Evolutionary conservation across 345 rosid genomes (phyloP), one percentile per base, ranked within the genome.

Genomic region (Eucalyptus curtisii): DNA sequence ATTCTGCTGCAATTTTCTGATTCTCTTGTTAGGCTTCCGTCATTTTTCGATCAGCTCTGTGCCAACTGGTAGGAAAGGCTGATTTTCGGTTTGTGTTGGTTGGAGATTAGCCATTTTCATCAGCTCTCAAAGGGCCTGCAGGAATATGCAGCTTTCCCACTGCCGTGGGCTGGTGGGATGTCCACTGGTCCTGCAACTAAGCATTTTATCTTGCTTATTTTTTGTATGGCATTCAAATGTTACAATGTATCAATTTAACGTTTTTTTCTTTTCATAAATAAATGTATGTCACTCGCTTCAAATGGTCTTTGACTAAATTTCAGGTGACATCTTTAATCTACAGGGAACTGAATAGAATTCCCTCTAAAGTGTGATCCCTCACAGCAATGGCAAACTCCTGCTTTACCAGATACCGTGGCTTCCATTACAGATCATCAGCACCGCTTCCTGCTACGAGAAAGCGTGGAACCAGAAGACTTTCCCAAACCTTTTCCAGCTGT

Each of bases 401-500:
- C 88, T 20, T 92, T 33, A 68, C 90, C 79, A 92, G 91, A 89
- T 87, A 91, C 87, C 86, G 91, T 50, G 40, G 90, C 49, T 47
- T 93, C 91, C 87, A 79, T 59, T 89, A 47, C 50, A 91, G 88
- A 87, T 85, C 91, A 49, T 71, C 68, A 15, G 40, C 59, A 45
- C 90, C 87, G 4, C 71, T 82, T 37, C 91, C 91, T 45, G 47
- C 79, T 7, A 89, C 87, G 19, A 92, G 88, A 86, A 89, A 87
- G 82, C 88, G 85, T 64, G 90, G 82, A 76, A 20, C 90, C 45
- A 87, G 55, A 84, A 90, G 91, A 88, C 80, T 33, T 90, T 79
- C 81, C 84, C 89, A 89, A 84, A 86, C 52, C 66, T 91, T 93
- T 48, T 91, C 90, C 47, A 91, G 92, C 80, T 90, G 88, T 87